These are phyloP conservation scores for Pinus tabuliformis DNA, from an alignment of 75 land plant genomes.

Conservation along the genomic window DNA sequence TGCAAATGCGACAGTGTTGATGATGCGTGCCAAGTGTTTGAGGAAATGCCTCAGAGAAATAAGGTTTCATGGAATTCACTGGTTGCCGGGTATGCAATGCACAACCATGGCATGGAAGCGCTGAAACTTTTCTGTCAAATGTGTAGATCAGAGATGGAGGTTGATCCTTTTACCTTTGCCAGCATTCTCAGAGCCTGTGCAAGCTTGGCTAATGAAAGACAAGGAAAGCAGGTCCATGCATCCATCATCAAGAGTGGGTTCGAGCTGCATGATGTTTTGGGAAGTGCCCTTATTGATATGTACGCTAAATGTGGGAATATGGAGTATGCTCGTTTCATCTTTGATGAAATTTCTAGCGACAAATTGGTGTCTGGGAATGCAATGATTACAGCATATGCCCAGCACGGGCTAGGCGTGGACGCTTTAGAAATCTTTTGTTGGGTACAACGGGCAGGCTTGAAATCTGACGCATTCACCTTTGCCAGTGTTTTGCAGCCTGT, in stretches of 20 bases:
- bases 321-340: conserved; percentile 28
- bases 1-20: conserved; percentile 11
- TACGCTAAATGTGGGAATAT: conserved; percentile 38
- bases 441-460: conserved; percentile 23
- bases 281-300: conserved; percentile 34
- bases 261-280: conserved; percentile 13
- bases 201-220: conserved; percentile 10
- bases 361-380: conserved; percentile 55
- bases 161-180: conserved; percentile 23
- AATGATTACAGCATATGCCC: conserved; percentile 47
- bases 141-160: conserved; percentile 10
- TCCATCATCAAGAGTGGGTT: conserved; percentile 17
- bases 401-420: conserved; percentile 33
- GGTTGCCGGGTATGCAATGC: conserved; percentile 23
- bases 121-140: conserved; percentile 19
- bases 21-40: conserved; percentile 18
- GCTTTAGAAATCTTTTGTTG: conserved; percentile 26
- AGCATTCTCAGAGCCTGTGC: conserved; percentile 36
- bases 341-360: conserved; percentile 43
- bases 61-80: conserved; percentile 39
- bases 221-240: conserved; percentile 23
- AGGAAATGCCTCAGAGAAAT: conserved; percentile 4
- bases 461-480: conserved; percentile 50
- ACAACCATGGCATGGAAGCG: conserved; percentile 5
- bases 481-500: conserved; percentile 48